Evolutionary conservation across 1,284 basidiomycete species (phyloP).

Genomic region (Rhodotorula mucilaginosa): DNA sequence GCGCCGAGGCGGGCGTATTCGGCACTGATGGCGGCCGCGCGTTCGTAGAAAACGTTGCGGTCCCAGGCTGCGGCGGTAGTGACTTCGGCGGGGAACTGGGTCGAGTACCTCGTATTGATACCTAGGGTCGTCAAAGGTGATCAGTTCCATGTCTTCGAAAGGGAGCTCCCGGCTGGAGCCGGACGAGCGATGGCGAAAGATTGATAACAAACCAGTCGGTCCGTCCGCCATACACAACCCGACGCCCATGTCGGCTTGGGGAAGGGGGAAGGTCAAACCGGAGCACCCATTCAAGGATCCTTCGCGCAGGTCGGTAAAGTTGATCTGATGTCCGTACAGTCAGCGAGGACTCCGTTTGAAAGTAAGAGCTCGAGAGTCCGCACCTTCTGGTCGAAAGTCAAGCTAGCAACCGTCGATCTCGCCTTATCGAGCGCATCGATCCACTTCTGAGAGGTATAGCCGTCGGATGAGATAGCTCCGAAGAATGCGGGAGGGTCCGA

Average conservation of each 20-base stretch:
- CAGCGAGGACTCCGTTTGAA: too few relatives aligned
- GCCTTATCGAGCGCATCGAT: slow-evolving; percentile 6
- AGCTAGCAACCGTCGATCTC: background rate
- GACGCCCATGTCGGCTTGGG: background rate
- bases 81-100: slow-evolving; percentile 50
- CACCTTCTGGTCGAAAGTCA: slow-evolving; percentile 14
- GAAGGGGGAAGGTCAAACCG: background rate
- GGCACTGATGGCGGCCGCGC: slow-evolving; percentile 52
- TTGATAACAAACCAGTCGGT: background rate
- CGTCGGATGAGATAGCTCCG: slow-evolving; percentile 6
- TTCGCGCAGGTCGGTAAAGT: background rate
- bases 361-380: background rate
- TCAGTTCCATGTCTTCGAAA: too few relatives aligned
- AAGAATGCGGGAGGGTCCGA: background rate
- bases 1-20: slow-evolving; percentile 66
- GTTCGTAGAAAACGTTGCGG: slow-evolving; percentile 50
- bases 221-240: background rate
- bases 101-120: slow-evolving; percentile 13
- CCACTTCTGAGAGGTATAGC: slow-evolving; percentile 9
- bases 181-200: too few relatives aligned
- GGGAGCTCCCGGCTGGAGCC: too few relatives aligned
- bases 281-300: background rate
- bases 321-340: background rate
- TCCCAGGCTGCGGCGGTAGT: slow-evolving; percentile 55
- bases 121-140: background rate